Evolutionary conservation across 257 asterid species (phyloP).

Genomic region (Ocimum tenuiflorum): DNA sequence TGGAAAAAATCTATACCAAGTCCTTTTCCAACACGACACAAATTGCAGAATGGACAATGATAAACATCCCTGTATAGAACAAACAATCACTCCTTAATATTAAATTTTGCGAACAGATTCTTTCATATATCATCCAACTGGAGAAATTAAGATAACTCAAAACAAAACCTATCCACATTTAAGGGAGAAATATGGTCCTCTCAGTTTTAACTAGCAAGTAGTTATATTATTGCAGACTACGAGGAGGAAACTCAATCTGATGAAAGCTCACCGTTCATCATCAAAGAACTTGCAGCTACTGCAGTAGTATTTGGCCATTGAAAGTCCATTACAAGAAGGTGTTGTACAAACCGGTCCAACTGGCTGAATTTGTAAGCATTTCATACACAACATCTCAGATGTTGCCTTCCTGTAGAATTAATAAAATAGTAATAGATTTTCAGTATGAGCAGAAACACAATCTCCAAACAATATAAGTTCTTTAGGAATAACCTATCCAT

Average conservation of each 20-base stretch:
- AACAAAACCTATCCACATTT: neutral
- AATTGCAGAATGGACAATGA: slow-evolving; percentile 94
- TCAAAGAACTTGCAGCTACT: slow-evolving; percentile 93
- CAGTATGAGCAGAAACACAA: neutral
- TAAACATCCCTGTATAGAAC: slow-evolving; percentile 60
- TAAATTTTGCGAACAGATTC: neutral
- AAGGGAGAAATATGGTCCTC: neutral
- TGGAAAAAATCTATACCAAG: slow-evolving; percentile 89
- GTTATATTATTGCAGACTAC: slow-evolving; percentile 1
- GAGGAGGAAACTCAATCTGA: slow-evolving; percentile 2
- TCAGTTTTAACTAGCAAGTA: neutral
- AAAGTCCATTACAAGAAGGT: slow-evolving; percentile 66
- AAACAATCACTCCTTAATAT: neutral
- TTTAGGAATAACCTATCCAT: slow-evolving; percentile 68
- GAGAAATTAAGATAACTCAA: neutral
- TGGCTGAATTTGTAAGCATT: slow-evolving; percentile 76
- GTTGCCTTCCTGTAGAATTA: slow-evolving; percentile 73
- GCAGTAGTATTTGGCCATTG: slow-evolving; percentile 92
- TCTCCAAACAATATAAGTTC: neutral
- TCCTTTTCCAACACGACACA: slow-evolving; percentile 91
- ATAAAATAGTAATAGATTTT: neutral
- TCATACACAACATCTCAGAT: slow-evolving; percentile 97
- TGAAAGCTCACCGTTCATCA: slow-evolving; percentile 67
- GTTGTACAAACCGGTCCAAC: slow-evolving; percentile 78
- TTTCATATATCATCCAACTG: neutral